Conservation (phyloP, 805 yeast species). For the Zygoascus bituminiphila region DNA sequence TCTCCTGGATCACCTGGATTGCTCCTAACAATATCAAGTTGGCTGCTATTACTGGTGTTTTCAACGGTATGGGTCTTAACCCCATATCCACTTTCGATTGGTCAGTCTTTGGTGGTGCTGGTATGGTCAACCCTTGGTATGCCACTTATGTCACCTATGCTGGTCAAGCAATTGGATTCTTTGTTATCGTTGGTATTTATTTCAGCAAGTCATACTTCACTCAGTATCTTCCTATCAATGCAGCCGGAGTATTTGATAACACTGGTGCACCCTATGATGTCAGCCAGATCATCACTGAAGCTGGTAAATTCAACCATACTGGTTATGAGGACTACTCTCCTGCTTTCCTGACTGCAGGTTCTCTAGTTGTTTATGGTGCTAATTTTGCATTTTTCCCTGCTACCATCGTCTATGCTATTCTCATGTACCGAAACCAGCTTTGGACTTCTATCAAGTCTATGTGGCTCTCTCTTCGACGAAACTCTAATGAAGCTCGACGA, state of each 20-base stretch:
- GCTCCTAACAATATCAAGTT: slow-evolving; percentile 43
- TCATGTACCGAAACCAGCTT: slow-evolving; percentile 9
- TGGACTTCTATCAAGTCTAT: not conserved
- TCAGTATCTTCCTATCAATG: slow-evolving; percentile 50
- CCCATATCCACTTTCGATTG: slow-evolving; percentile 37
- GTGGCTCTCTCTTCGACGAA: slow-evolving; percentile 9
- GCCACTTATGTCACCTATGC: slow-evolving; percentile 9
- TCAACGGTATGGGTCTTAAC: slow-evolving; percentile 32
- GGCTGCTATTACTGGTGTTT: slow-evolving; percentile 55
- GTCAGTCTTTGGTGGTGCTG: slow-evolving; percentile 24
- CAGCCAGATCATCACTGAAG: slow-evolving; percentile 33
- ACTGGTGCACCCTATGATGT: slow-evolving; percentile 43
- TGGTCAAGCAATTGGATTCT: slow-evolving; percentile 12
- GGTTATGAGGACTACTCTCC: slow-evolving; percentile 53
- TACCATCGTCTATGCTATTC: slow-evolving; percentile 36
- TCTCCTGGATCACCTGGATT: slow-evolving; percentile 58
- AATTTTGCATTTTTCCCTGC: slow-evolving; percentile 50
- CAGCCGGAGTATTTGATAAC: slow-evolving; percentile 44
- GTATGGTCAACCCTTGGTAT: slow-evolving; percentile 14
- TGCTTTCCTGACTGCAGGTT: slow-evolving; percentile 56
- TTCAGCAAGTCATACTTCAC: slow-evolving; percentile 51
- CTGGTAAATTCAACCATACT: slow-evolving; percentile 21
- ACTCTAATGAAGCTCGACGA: slow-evolving; percentile 4
- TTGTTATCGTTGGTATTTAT: slow-evolving; percentile 40
- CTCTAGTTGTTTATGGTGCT: slow-evolving; percentile 40